phyloP scores from a whole-genome alignment of 2,329 filamentous ascomycete genomes.

The Zymoseptoria pseudotritici region DNA sequence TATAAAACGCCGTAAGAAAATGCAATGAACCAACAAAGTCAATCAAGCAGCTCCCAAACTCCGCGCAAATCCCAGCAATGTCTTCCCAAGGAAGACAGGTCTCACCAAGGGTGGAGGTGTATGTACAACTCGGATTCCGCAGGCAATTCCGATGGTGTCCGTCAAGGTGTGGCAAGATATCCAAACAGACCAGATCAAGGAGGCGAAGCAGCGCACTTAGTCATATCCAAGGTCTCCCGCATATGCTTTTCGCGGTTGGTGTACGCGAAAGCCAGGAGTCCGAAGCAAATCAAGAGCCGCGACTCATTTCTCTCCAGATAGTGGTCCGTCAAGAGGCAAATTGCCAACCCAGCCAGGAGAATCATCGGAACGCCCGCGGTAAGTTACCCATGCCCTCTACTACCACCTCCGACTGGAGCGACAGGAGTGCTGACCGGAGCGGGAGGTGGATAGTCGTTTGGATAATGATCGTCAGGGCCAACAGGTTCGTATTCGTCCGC shows the following conservation, averaged over 20 bases:
- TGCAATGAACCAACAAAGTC: background rate
- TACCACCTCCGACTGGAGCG: constrained; percentile 9
- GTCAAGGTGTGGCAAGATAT: background rate
- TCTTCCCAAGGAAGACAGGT: background rate
- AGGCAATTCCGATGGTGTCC: background rate
- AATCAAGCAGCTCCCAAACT: background rate
- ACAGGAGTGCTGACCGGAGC: constrained; percentile 15
- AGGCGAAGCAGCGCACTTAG: background rate
- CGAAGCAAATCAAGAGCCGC: background rate
- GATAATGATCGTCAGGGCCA: constrained; percentile 19
- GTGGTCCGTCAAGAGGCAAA: background rate
- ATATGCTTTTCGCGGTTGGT: background rate
- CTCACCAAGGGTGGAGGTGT: background rate
- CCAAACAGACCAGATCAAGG: background rate
- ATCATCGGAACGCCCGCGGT: constrained; percentile 9
- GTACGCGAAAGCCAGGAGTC: background rate
- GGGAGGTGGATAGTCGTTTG: constrained; percentile 21
- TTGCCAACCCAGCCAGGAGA: background rate
- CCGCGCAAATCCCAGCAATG: background rate
- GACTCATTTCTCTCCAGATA: background rate
- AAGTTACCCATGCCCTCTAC: constrained; percentile 14
- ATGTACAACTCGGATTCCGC: background rate
- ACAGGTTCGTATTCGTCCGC: constrained; percentile 25
- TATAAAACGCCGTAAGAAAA: constrained; percentile 19
- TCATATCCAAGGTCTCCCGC: background rate